Percentiles rank a stretch among this genome's conserved stretches.
These are phyloP conservation scores for Hericium coralloides DNA, from an alignment of 768 basidiomycete species.

Conservation along the genomic window DNA sequence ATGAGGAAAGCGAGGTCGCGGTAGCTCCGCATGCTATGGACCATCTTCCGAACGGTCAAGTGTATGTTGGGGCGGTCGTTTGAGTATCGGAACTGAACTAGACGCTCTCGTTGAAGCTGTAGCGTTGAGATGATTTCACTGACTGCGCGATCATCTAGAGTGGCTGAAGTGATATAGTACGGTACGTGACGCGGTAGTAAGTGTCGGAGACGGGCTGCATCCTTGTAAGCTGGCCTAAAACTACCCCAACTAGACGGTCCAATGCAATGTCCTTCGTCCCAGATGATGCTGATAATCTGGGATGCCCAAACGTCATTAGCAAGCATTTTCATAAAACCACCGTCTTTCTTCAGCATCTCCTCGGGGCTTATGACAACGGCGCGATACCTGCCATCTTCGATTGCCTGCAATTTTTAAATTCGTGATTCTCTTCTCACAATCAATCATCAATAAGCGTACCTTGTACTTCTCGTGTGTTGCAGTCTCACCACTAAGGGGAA, in stretches of 20 bases:
- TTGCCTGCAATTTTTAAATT: slow-evolving; percentile 13
- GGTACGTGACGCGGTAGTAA: slow-evolving; percentile 21
- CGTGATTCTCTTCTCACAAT: not conserved
- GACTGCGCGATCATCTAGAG: slow-evolving; percentile 19
- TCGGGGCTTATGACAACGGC: slow-evolving; percentile 24
- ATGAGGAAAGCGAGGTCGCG: slow-evolving; percentile 17
- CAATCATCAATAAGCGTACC: not conserved
- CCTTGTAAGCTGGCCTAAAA: slow-evolving; percentile 28
- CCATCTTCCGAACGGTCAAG: slow-evolving; percentile 18
- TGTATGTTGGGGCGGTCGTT: slow-evolving; percentile 27
- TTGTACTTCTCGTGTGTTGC: slow-evolving; percentile 1
- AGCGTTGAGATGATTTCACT: slow-evolving; percentile 16
- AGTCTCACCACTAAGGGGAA: slow-evolving; percentile 1
- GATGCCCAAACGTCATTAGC: slow-evolving; percentile 15
- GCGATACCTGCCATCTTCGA: slow-evolving; percentile 17
- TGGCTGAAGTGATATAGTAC: slow-evolving; percentile 26
- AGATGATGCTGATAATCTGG: slow-evolving; percentile 20
- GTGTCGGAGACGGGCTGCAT: slow-evolving; percentile 18
- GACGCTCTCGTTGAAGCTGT: slow-evolving; percentile 11
- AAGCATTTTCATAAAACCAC: slow-evolving; percentile 16
- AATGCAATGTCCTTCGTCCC: slow-evolving; percentile 34
- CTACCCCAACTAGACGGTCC: slow-evolving; percentile 28
- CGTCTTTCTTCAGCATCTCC: slow-evolving; percentile 14
- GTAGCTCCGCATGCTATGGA: slow-evolving; percentile 5
- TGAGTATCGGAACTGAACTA: slow-evolving; percentile 12